Conservation (phyloP, 2,329 filamentous ascomycete genomes). For the Fusarium sambucinum region DNA sequence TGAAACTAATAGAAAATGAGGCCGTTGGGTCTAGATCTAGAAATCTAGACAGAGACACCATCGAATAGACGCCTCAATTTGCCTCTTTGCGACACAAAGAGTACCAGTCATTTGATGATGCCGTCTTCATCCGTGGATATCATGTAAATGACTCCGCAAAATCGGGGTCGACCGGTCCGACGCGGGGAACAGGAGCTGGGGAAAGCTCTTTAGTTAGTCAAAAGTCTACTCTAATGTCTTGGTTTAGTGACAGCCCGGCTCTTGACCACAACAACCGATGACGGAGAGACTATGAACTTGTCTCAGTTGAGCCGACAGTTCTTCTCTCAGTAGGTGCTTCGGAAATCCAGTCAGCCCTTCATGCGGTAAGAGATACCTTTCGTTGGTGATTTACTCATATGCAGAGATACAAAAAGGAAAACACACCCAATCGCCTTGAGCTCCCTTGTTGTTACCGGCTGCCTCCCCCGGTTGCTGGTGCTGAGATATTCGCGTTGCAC, state of each 20-base stretch:
- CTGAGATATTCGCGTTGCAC: slow-evolving; percentile 16
- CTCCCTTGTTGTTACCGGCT: slow-evolving; percentile 13
- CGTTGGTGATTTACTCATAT: background rate
- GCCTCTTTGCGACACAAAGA: slow-evolving; percentile 26
- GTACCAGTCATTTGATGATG: background rate
- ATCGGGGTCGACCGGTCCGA: slow-evolving; percentile 30
- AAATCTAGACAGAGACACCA: slow-evolving; percentile 2
- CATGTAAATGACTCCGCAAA: slow-evolving; percentile 21
- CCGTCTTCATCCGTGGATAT: slow-evolving; percentile 28
- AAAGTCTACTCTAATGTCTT: slow-evolving; percentile 4
- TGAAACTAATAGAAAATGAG: background rate
- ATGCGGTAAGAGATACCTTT: slow-evolving; percentile 2
- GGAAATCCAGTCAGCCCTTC: slow-evolving; percentile 7
- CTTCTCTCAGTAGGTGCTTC: slow-evolving; percentile 9
- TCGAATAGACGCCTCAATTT: slow-evolving; percentile 24
- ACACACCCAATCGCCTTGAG: slow-evolving; percentile 29
- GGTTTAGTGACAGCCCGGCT: background rate
- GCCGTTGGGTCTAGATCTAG: slow-evolving; percentile 19
- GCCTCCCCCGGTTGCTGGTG: slow-evolving; percentile 36
- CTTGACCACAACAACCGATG: slow-evolving; percentile 24
- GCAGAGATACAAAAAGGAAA: background rate
- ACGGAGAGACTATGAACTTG: slow-evolving; percentile 18
- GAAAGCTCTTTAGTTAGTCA: slow-evolving; percentile 19
- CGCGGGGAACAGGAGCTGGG: slow-evolving; percentile 25
- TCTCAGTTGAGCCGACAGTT: slow-evolving; percentile 19